These are phyloP conservation scores for Acer saccharum DNA, from an alignment of 345 rosid species.

Conservation along the genomic window DNA sequence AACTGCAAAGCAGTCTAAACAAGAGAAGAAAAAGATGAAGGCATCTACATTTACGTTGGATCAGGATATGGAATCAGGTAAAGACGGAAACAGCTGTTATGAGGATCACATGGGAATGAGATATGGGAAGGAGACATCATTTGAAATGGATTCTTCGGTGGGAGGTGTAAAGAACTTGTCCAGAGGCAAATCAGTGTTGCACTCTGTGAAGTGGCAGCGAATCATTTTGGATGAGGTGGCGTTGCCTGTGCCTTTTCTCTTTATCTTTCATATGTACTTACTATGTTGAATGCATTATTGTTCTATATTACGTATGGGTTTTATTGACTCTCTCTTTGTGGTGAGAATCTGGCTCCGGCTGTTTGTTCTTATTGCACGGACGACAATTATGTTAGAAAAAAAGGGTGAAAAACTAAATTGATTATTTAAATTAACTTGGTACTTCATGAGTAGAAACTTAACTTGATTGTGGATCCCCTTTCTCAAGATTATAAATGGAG, in stretches of 20 bases:
- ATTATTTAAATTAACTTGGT: constrained; percentile 6
- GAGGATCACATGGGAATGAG: constrained; percentile 16
- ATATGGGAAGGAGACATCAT: constrained; percentile 24
- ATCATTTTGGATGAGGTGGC: constrained; percentile 93
- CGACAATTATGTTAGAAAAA: neutral
- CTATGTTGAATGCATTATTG: neutral
- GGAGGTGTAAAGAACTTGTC: constrained; percentile 23
- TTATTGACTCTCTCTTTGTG: neutral
- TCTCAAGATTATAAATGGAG: neutral
- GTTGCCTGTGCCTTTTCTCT: neutral
- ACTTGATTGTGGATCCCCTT: neutral
- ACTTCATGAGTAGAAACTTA: neutral
- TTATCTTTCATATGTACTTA: neutral
- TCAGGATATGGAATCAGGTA: constrained; percentile 24
- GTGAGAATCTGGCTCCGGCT: neutral
- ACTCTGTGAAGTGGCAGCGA: constrained; percentile 81
- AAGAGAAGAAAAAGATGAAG: constrained; percentile 57
- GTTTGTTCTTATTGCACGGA: neutral
- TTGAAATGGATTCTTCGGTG: constrained; percentile 6
- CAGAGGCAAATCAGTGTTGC: constrained; percentile 60
- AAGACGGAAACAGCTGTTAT: constrained; percentile 17
- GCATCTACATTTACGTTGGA: constrained; percentile 17
- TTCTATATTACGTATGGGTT: neutral
- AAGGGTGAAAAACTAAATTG: neutral
- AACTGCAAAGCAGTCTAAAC: constrained; percentile 87